Evolutionary conservation across 2,329 filamentous ascomycete genomes (phyloP), one percentile per base, ranked within the genome.

Genomic region (Fusarium sp.): DNA sequence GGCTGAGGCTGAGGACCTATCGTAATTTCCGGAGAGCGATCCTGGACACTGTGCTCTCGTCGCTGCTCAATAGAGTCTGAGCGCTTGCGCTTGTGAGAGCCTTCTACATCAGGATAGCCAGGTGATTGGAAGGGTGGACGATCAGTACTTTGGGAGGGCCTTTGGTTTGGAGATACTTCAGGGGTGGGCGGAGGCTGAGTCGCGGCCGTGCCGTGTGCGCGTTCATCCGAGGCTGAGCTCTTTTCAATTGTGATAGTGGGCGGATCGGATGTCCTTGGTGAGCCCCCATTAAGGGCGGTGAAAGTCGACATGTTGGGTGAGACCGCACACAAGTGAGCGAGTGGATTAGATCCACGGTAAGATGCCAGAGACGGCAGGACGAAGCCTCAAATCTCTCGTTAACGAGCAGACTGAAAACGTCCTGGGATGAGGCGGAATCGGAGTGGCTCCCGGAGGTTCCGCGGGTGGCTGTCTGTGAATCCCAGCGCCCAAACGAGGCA

Each of bases 81-180:
- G 65, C 92, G 88, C 79, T 94, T 95, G 74, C 90, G 88, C 80
- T 91, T 92, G 73, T 89, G 86, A 16, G 86, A 81, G 15, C 74
- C 77, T 37, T 90, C 87, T n/a, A 77, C 75, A 34, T 86, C 83
- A 7, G 83, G 70, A 72, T 85, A 84, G 39, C 69, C 70, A 46
- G 81, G 71, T 2, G 83, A 75, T 53, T 81, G 80, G 66, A 83
- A 82, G 15, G 81, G 73, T 37, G 81, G 75, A 56, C 83, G 79
- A 5, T 88, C 86, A 41, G 78, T 72, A 47, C 76, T 79, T 18
- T 82, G 77, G 6, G 74, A 77, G 31, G 82, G 76, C 81, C 85
- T 84, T 54, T 80, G 79, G 53, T 71, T 78, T 18, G 74, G 60
- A 43, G 75, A 56, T 30, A 73, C 67, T 40, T 78, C 76, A 57